phyloP scores from a whole-genome alignment of 441 rosid genomes.

The Populus hybrid region DNA sequence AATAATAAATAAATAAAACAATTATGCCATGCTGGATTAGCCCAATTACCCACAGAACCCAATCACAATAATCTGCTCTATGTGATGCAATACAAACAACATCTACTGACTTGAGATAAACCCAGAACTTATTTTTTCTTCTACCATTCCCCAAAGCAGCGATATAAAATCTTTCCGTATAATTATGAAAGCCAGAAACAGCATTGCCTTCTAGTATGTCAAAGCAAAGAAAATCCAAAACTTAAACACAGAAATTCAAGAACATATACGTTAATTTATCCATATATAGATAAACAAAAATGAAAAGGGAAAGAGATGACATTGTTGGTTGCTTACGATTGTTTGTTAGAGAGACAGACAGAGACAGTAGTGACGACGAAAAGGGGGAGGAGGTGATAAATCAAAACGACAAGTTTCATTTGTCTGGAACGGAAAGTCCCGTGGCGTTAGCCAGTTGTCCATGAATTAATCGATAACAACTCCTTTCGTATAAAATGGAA shows the following conservation, averaged over 20 bases:
- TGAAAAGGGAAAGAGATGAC: neutral
- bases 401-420: neutral
- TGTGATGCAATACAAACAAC: neutral
- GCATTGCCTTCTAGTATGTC: neutral
- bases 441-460: too few relatives aligned
- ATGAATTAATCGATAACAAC: too few relatives aligned
- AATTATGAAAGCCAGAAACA: neutral
- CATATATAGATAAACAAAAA: neutral
- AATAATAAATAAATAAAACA: neutral
- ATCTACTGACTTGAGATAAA: neutral
- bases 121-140: neutral
- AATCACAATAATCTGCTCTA: neutral
- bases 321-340: neutral
- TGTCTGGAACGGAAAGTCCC: too few relatives aligned
- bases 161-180: neutral
- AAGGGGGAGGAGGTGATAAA: neutral
- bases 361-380: neutral
- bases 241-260: neutral
- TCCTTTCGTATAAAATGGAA: too few relatives aligned
- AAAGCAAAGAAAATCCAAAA: neutral
- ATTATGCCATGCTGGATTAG: neutral
- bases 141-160: neutral
- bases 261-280: neutral
- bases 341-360: neutral
- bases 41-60: too few relatives aligned